These are phyloP conservation scores for Phaeosphaeria sp. DNA, from an alignment of 2,329 filamentous ascomycete species.

Conservation along the genomic window DNA sequence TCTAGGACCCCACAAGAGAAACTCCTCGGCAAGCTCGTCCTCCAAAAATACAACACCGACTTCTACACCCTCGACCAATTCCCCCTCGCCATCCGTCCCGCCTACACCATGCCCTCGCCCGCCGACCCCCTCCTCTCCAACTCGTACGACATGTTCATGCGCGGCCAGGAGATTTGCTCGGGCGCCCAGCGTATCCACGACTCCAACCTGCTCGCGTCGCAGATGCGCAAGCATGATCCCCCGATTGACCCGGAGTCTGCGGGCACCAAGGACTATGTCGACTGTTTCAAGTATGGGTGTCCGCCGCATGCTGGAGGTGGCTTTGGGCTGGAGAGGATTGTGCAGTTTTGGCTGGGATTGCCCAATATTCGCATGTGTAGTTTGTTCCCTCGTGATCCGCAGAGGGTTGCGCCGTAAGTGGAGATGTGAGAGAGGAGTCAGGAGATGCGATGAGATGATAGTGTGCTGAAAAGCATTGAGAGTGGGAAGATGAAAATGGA, in stretches of 20 bases:
- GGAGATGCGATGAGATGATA: background rate
- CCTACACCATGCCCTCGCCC: conserved; percentile 82
- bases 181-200: conserved; percentile 72
- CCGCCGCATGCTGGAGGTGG: conserved; percentile 71
- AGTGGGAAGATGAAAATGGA: background rate
- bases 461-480: background rate
- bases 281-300: conserved; percentile 69
- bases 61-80: conserved; percentile 99
- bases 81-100: conserved; percentile 84
- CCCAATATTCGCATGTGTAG: conserved; percentile 68
- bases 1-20: conserved; percentile 78
- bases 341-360: conserved; percentile 71
- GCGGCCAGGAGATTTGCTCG: conserved; percentile 72
- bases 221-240: conserved; percentile 64
- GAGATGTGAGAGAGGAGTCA: background rate
- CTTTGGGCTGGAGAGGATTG: conserved; percentile 70
- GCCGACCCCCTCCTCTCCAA: conserved; percentile 59
- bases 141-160: conserved; percentile 75
- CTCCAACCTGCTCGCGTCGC: conserved; percentile 63
- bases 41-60: conserved; percentile 89
- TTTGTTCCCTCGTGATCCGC: conserved; percentile 69
- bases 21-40: conserved; percentile 84
- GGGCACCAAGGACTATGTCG: conserved; percentile 69
- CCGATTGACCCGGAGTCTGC: conserved; percentile 64
- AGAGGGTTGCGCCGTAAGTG: conserved; percentile 58